Base-by-base conservation (phyloP, 2,329 filamentous ascomycete species). In the Epichloe aotearoae region DNA sequence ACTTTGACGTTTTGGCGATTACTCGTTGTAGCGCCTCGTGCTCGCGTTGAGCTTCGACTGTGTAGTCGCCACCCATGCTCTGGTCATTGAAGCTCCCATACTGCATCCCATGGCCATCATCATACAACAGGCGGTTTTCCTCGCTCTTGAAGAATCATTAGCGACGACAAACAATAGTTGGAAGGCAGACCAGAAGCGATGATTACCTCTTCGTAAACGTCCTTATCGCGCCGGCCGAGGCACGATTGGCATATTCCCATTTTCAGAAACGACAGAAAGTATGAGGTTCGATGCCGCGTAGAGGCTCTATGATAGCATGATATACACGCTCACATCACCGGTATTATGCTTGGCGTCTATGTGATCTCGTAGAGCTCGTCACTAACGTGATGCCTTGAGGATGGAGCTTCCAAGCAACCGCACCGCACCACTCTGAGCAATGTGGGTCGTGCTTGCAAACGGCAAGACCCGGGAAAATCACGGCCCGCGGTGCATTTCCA, bases 181-280 rank as follows among this genome's bases (percentile, higher is more conserved):
- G 23, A n/a, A 20, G 17, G 5, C 15, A 36, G 7, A 8, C 30
- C 10, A 11, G 34, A 11, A 15, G 4, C n/a, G 3, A 37, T 41
- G 58, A 70, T 52, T 59, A 80, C 77, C 67, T 82, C 78, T 36
- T 80, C 77, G 52, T 74, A 74, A 34, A 67, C 64, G 55, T 79
- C 75, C 56, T 68, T 69, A 49, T 70, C 68, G 50, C 72, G 70
- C 55, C 68, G 64, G 55, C 79, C 77, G 43, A 83, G 66, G 60
- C 80, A 83, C 51, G 79, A 82, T 54, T 74, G 70, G 64, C 79
- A 83, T 63, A 72, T 71, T 53, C 80, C 80, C 80, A 83, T 83
- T 54, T 47, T 65, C 11, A 30, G 50, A 43, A 11, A 39, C 11
- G 50, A 54, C 5, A n/a, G 14, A 23, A 33, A 19, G 17, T 3